Conservation (phyloP, 345 rosid species). For the Clarkia xantiana region DNA sequence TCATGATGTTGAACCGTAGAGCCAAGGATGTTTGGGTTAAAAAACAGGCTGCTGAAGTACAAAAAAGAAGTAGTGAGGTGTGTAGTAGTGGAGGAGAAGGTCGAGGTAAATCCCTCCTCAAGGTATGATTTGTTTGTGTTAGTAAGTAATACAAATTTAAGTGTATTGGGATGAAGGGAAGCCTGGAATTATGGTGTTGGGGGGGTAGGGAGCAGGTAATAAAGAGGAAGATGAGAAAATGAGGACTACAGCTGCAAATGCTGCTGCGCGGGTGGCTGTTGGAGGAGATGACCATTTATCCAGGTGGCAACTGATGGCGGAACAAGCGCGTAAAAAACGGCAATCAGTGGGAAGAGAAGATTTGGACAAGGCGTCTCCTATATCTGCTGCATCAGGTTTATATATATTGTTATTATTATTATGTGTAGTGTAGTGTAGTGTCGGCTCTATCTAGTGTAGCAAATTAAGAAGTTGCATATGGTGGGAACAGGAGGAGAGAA, state of each 20-base stretch:
- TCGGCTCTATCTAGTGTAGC: too few relatives aligned
- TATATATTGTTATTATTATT: too few relatives aligned
- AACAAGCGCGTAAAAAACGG: conserved; percentile 80
- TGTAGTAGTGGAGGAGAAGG: conserved; percentile 46
- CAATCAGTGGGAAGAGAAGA: conserved; percentile 19
- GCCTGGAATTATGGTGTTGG: too few relatives aligned
- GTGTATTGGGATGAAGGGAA: too few relatives aligned
- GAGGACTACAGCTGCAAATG: conserved; percentile 95
- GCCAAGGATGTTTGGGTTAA: conserved; percentile 67
- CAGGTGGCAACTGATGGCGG: conserved; percentile 98
- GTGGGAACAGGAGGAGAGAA: conserved; percentile 23
- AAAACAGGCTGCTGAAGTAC: conserved; percentile 76
- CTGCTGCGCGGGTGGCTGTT: conserved; percentile 91
- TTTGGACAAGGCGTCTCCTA: conserved; percentile 8
- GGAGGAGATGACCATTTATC: conserved; percentile 87
- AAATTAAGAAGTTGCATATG: too few relatives aligned
- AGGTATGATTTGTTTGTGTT: conserved; percentile 30
- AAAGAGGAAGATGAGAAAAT: conserved; percentile 96
- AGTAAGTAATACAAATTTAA: too few relatives aligned
- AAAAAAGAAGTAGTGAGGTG: conserved; percentile 69
- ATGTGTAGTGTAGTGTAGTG: too few relatives aligned
- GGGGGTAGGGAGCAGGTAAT: conserved; percentile 31
- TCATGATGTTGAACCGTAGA: conserved; percentile 50
- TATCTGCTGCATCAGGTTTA: neutral
- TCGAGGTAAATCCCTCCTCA: conserved; percentile 35